Conservation (phyloP, 495 filamentous ascomycete genomes). For the Niebla homalea region DNA sequence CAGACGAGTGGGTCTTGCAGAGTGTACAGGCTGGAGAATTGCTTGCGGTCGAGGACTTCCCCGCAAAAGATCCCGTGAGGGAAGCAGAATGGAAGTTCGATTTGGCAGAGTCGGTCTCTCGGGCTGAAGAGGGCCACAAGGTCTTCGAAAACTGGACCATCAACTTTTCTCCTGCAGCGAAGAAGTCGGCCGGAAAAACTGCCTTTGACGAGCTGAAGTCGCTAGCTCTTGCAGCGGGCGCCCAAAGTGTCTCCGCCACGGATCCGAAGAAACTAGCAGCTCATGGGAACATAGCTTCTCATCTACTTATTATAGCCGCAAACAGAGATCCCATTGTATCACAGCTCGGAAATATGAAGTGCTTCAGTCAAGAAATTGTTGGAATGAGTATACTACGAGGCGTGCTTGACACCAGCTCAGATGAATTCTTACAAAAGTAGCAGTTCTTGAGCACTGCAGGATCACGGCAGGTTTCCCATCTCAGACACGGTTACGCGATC, state of each 20-base stretch:
- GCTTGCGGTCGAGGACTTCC: constrained; percentile 17
- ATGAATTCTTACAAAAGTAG: constrained; percentile 8
- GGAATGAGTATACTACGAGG: constrained; percentile 16
- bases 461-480: neutral
- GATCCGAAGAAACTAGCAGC: constrained; percentile 5
- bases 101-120: constrained; percentile 16
- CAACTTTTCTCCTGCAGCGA: constrained; percentile 23
- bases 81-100: constrained; percentile 25
- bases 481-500: neutral
- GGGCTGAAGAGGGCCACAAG: constrained; percentile 12
- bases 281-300: neutral
- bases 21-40: constrained; percentile 16
- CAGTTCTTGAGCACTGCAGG: neutral
- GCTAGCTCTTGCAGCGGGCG: constrained; percentile 20
- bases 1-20: constrained; percentile 25
- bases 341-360: constrained; percentile 1
- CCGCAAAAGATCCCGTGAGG: constrained; percentile 14
- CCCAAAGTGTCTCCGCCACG: constrained; percentile 1
- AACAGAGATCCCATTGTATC: neutral
- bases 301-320: constrained; percentile 8
- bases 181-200: constrained; percentile 18
- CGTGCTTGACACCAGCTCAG: constrained; percentile 6
- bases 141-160: constrained; percentile 19
- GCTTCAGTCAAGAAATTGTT: constrained; percentile 12
- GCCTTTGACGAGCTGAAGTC: constrained; percentile 22